Percentiles rank a stretch among this genome's conserved stretches.
These are phyloP conservation scores for Ceratobasidium papillatum DNA, from an alignment of 1,284 basidiomycete species.

Conservation along the genomic window DNA sequence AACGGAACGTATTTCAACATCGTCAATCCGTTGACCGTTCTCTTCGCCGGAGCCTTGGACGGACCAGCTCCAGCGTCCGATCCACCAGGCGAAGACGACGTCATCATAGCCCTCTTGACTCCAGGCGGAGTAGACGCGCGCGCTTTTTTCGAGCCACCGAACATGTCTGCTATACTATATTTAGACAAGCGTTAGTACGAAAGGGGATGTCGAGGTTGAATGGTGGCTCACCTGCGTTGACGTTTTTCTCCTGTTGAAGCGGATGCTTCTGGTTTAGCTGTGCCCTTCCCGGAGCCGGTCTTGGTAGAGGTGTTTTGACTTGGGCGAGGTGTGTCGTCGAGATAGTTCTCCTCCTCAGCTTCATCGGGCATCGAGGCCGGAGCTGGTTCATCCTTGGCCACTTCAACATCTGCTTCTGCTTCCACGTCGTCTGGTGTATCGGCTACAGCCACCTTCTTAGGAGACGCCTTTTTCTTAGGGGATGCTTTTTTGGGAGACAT, in stretches of 20 bases:
- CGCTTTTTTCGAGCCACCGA: conserved; percentile 16
- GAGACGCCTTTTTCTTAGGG: neutral
- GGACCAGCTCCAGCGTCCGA: neutral
- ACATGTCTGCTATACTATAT: conserved; percentile 16
- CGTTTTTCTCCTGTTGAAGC: conserved; percentile 24
- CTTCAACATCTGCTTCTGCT: neutral
- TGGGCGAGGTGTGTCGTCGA: neutral
- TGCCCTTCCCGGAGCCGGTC: neutral
- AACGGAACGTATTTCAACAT: conserved; percentile 75
- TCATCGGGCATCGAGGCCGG: conserved; percentile 11
- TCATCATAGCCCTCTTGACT: neutral
- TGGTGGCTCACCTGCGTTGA: conserved; percentile 20
- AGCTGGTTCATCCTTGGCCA: conserved; percentile 2
- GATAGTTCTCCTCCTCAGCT: conserved; percentile 27
- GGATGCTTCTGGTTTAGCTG: conserved; percentile 20
- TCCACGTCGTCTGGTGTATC: neutral
- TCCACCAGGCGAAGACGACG: neutral
- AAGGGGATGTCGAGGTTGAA: neutral
- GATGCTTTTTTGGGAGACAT: conserved; percentile 6
- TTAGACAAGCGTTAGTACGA: neutral
- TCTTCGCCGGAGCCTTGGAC: neutral
- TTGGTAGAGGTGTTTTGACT: neutral
- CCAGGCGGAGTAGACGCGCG: conserved; percentile 17
- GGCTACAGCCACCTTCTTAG: neutral
- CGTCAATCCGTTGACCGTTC: conserved; percentile 35